Evolutionary conservation across 179 eudicot species (phyloP).

Genomic region (Silene coronaria): DNA sequence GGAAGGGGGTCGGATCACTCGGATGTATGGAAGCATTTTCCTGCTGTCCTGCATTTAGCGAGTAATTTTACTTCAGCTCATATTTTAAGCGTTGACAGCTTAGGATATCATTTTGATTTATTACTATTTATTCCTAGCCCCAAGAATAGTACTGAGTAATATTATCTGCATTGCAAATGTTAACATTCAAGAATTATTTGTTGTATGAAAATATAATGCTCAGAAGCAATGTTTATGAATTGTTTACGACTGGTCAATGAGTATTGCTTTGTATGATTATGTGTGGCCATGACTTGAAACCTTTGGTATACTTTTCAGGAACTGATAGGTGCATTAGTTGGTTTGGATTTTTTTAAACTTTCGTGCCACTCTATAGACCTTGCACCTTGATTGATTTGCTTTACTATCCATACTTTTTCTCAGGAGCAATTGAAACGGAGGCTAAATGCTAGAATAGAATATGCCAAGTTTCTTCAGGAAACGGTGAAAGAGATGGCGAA

Average conservation of each 20-base stretch:
- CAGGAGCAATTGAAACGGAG: constrained; percentile 77
- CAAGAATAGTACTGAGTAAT: background rate
- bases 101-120: no score
- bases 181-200: background rate
- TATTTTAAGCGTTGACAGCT: no score
- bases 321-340: constrained; percentile 1
- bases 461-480: constrained; percentile 91
- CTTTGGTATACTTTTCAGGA: background rate
- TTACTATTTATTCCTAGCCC: background rate
- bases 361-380: background rate
- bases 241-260: background rate
- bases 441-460: constrained; percentile 81
- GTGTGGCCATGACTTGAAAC: background rate
- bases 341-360: background rate
- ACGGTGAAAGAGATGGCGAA: constrained; percentile 91
- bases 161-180: background rate
- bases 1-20: background rate
- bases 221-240: background rate
- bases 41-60: background rate
- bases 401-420: constrained; percentile 19
- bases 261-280: background rate
- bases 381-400: constrained; percentile 4
- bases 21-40: background rate
- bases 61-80: background rate
- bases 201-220: background rate